Conservation (phyloP, 768 basidiomycete genomes). For the Russula sp. region DNA sequence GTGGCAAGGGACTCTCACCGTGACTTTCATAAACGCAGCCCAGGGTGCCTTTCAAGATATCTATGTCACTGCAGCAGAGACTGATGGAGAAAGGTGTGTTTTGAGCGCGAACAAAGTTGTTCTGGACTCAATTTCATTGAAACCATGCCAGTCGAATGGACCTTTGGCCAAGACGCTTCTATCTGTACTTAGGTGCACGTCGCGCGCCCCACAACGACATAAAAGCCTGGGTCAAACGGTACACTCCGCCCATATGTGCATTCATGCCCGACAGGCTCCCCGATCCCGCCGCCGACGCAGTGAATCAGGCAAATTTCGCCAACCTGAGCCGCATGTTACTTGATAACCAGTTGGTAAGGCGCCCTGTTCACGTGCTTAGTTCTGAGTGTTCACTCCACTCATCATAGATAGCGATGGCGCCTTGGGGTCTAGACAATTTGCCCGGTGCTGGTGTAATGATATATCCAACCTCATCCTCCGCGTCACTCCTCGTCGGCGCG, state of each 20-base stretch:
- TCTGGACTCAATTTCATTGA: conserved; percentile 5
- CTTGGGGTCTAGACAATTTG: conserved; percentile 17
- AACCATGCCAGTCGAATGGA: conserved; percentile 40
- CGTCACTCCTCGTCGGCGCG: conserved; percentile 20
- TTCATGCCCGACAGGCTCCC: conserved; percentile 57
- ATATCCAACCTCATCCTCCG: conserved; percentile 18
- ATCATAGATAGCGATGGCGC: conserved; percentile 17
- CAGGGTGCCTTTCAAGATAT: conserved; percentile 44
- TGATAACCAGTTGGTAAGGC: conserved; percentile 46
- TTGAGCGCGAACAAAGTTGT: conserved; percentile 4
- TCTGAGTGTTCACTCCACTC: neutral
- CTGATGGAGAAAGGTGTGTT: conserved; percentile 65
- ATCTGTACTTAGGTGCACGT: conserved; percentile 38
- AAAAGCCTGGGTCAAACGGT: conserved; percentile 46
- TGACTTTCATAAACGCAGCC: conserved; percentile 44
- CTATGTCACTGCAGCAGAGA: conserved; percentile 59
- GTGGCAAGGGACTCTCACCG: conserved; percentile 53
- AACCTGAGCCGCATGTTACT: conserved; percentile 47
- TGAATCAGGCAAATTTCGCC: conserved; percentile 51
- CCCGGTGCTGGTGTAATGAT: conserved; percentile 24
- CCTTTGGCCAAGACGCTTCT: conserved; percentile 48
- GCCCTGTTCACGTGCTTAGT: neutral
- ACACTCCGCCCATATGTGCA: conserved; percentile 46
- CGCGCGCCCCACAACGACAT: conserved; percentile 42
- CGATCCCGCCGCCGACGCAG: conserved; percentile 41